Base-by-base conservation (phyloP, 768 basidiomycete genomes). In the Leucocoprinus sp. region DNA sequence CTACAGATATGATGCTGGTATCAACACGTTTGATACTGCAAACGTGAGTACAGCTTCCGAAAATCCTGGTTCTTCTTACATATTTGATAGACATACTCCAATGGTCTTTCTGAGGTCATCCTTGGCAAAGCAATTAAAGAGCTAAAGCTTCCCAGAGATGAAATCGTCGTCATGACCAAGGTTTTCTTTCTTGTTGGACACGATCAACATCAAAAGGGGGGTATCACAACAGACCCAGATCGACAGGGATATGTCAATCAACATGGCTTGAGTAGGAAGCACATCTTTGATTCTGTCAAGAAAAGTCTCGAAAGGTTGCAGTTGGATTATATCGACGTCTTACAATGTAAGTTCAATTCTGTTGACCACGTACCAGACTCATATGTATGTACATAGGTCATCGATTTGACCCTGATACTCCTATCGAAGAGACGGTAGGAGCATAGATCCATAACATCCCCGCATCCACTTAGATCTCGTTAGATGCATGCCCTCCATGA, bases 91-190 rank as follows among this genome's bases (percentile, higher is more conserved):
- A 65, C 72, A 0, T 86, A 85, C 56, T 80, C 78, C 0, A 78
- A 82, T 51, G 82, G 82, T 1, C 60, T 67, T 4, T 80, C 78
- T 0, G 86, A 88, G 56, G 55, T 73, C 42, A 71, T 85, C 44
- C 65, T 86, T 19, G 84, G 84, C 4, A 80, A 82, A 52, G 82
- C 78, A 2, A 78, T 90, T 64, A 82, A 82, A 54, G 56, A 75
- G 50, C 69, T 75, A 49, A 59, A 78, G 19, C 65, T 84, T 5
- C 83, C 83, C 12, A 74, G 86, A 2, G 80, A 82, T 15, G 76
- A 82, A 51, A 76, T 88, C 37, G 84, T 89, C 17, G 74, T 89
- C n/a, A 73, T 88, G 69, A 85, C 87, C 39, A 88, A 90, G 65
- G 51, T 71, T 5, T 67, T 52, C 46, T 58, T 53, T 19, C 52